Conservation (phyloP, 306 rosid species). For the Malus domestica region DNA sequence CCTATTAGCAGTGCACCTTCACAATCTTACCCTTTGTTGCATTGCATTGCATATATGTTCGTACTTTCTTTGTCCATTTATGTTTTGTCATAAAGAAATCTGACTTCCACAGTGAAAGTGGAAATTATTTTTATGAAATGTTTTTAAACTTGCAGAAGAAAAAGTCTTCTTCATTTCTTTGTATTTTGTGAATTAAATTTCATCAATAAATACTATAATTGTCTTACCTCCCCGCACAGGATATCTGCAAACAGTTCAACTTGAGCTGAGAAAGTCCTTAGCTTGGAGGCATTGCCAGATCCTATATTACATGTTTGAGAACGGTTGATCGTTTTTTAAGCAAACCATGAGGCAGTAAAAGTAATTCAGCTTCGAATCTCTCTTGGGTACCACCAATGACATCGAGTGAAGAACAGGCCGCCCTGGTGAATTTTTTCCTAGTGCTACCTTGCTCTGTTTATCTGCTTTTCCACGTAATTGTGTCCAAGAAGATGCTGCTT, state of each 20-base stretch:
- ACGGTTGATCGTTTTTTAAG: slow-evolving; percentile 37
- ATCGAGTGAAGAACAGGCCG: slow-evolving; percentile 37
- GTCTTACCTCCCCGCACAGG: slow-evolving; percentile 23
- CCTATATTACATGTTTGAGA: slow-evolving; percentile 48
- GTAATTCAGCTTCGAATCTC: slow-evolving; percentile 46
- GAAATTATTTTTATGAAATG: neutral
- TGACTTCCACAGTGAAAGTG: neutral
- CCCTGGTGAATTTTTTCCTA: slow-evolving; percentile 62
- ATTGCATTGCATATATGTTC: neutral
- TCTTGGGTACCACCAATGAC: slow-evolving; percentile 35
- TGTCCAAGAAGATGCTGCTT: slow-evolving; percentile 73
- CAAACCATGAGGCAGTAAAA: slow-evolving; percentile 28
- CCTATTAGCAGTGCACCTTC: slow-evolving; percentile 4
- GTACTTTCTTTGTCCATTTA: neutral
- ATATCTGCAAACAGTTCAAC: slow-evolving; percentile 64
- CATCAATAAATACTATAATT: neutral
- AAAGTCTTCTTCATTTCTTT: neutral
- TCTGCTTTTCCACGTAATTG: slow-evolving; percentile 17
- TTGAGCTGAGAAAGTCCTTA: slow-evolving; percentile 53
- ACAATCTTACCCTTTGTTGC: neutral
- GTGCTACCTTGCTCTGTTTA: slow-evolving; percentile 64
- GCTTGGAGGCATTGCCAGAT: slow-evolving; percentile 71
- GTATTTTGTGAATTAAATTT: neutral
- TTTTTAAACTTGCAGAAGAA: too few species aligned
- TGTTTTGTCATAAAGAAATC: neutral